Evolutionary conservation across 306 rosid genomes (phyloP).

Genomic region (Cercis canadensis): DNA sequence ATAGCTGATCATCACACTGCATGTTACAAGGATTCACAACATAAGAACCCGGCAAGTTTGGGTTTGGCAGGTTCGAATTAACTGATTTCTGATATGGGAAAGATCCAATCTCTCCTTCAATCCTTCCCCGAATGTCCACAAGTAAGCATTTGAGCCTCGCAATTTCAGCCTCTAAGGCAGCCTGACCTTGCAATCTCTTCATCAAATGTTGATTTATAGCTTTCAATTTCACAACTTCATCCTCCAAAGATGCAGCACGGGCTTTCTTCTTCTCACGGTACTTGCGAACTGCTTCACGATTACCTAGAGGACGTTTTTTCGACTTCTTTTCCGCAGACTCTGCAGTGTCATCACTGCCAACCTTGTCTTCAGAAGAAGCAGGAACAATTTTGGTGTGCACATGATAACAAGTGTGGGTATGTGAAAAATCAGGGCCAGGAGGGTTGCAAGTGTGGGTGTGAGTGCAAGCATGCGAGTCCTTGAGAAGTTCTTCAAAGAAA

Average conservation of each 20-base stretch:
- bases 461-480: conserved; percentile 85
- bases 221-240: conserved; percentile 81
- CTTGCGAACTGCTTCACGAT: conserved; percentile 91
- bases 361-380: conserved; percentile 65
- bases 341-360: conserved; percentile 75
- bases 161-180: conserved; percentile 89
- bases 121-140: conserved; percentile 96
- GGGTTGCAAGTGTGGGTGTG: conserved; percentile 99
- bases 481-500: conserved; percentile 77
- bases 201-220: conserved; percentile 81
- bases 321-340: conserved; percentile 80
- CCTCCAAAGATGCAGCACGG: conserved; percentile 85
- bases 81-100: conserved; percentile 85
- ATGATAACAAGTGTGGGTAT: conserved; percentile 94
- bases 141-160: conserved; percentile 93
- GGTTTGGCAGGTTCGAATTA: conserved; percentile 44
- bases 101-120: conserved; percentile 93
- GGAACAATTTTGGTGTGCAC: conserved; percentile 90
- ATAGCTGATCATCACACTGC: conserved; percentile 80
- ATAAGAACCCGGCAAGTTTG: conserved; percentile 54
- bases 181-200: conserved; percentile 87
- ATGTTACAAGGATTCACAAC: conserved; percentile 84
- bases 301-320: conserved; percentile 77
- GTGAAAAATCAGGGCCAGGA: conserved; percentile 90
- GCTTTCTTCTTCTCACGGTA: conserved; percentile 98